Evolutionary conservation across 306 rosid genomes (phyloP).

Genomic region (Cucurbita maxima): DNA sequence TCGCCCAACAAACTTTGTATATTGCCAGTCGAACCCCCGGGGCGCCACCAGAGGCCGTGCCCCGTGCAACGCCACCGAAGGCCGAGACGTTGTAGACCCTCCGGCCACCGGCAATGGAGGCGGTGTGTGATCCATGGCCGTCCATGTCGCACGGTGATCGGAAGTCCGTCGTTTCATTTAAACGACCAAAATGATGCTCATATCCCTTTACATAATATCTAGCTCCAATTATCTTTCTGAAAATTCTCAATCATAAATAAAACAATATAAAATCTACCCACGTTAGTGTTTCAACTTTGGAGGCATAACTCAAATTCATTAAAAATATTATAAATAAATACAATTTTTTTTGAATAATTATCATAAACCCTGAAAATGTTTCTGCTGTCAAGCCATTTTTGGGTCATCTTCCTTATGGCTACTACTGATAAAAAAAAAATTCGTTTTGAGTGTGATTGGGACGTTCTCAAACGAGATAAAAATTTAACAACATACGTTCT

Average conservation of each 20-base stretch:
- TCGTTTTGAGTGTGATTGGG: too few species aligned
- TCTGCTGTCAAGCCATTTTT: too few species aligned
- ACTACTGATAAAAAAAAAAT: too few species aligned
- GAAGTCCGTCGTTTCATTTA: constrained; percentile 46
- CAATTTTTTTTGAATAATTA: too few species aligned
- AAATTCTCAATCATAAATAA: neutral
- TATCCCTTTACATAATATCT: constrained; percentile 66
- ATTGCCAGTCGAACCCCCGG: constrained; percentile 60
- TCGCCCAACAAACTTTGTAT: constrained; percentile 93
- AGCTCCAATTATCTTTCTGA: constrained; percentile 67
- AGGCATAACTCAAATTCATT: too few species aligned
- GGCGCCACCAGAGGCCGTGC: constrained; percentile 73
- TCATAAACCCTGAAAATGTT: too few species aligned
- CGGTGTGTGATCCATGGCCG: constrained; percentile 86
- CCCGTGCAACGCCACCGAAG: constrained; percentile 54
- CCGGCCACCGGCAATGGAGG: constrained; percentile 73
- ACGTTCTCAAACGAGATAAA: too few species aligned
- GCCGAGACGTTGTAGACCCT: constrained; percentile 29
- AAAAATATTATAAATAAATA: too few species aligned
- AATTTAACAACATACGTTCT: too few species aligned
- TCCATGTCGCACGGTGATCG: constrained; percentile 72
- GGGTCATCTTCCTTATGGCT: too few species aligned
- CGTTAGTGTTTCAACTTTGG: too few species aligned
- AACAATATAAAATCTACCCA: too few species aligned
- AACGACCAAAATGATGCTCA: constrained; percentile 25